phyloP scores from a whole-genome alignment of 2,329 filamentous ascomycete genomes.

The Apiospora marii region DNA sequence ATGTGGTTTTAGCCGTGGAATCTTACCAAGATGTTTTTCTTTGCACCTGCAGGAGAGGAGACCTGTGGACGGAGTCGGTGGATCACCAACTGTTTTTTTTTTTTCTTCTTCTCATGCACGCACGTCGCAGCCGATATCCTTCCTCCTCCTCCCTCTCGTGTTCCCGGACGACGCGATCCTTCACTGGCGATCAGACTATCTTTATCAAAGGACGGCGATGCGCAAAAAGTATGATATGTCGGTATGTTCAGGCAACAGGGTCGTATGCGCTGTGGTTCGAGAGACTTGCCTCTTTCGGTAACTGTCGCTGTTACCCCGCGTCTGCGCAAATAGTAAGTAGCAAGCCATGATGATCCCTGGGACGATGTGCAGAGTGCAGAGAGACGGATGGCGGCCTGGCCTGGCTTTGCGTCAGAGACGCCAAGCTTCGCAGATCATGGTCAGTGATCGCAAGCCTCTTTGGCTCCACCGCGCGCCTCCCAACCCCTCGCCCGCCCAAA shows the following conservation, averaged over 20 bases:
- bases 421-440: slow-evolving; percentile 27
- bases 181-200: neutral
- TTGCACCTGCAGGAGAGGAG: slow-evolving; percentile 20
- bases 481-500: slow-evolving; percentile 7
- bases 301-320: slow-evolving; percentile 21
- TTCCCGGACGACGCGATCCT: slow-evolving; percentile 13
- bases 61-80: neutral
- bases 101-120: neutral
- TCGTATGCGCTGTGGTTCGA: slow-evolving; percentile 9
- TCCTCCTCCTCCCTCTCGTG: neutral
- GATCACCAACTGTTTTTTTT: slow-evolving; percentile 1
- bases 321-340: slow-evolving; percentile 6
- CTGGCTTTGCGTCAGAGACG: slow-evolving; percentile 26
- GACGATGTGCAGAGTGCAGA: neutral
- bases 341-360: slow-evolving; percentile 21
- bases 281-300: slow-evolving; percentile 16
- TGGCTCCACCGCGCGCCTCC: slow-evolving; percentile 14
- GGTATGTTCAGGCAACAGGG: neutral
- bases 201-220: neutral
- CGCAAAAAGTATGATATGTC: slow-evolving; percentile 17
- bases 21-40: slow-evolving; percentile 3
- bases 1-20: slow-evolving; percentile 24
- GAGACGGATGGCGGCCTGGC: slow-evolving; percentile 1
- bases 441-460: slow-evolving; percentile 22
- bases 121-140: slow-evolving; percentile 7